These are phyloP conservation scores for Penicillium maclennaniae DNA, from an alignment of 495 filamentous ascomycete genomes.

Conservation along the genomic window DNA sequence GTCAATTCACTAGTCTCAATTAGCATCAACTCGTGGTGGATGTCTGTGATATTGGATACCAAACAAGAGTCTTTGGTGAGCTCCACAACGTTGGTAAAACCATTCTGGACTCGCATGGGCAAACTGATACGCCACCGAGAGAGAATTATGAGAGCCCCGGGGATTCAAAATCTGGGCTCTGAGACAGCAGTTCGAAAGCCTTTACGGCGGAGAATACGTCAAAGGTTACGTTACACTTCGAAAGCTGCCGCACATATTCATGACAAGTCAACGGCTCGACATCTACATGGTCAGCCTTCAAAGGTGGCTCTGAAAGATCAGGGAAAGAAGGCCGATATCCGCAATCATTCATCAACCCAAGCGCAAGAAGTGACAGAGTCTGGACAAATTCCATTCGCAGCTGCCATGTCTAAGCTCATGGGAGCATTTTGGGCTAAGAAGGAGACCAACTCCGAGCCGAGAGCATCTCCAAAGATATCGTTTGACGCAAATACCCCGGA, in stretches of 20 bases:
- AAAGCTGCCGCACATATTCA: no score
- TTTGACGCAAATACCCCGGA: not conserved
- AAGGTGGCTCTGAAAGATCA: not conserved
- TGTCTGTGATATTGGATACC: not conserved
- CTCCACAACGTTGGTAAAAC: not conserved
- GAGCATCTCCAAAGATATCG: not conserved
- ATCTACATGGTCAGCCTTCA: not conserved
- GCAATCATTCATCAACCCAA: not conserved
- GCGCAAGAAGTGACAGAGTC: not conserved
- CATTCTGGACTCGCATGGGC: not conserved
- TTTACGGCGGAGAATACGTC: not conserved
- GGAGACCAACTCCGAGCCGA: not conserved
- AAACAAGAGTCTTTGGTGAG: no score
- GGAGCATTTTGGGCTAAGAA: not conserved
- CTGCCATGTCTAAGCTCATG: not conserved
- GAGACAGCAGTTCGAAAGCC: not conserved
- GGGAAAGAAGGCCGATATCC: not conserved
- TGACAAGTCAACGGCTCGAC: no score
- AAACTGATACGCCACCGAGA: not conserved
- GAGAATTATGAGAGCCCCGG: not conserved
- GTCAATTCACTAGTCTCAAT: not conserved
- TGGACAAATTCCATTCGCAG: not conserved
- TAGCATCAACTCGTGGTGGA: not conserved
- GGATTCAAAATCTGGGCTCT: not conserved
- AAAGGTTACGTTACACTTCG: no score